A percentile compares a stretch with the other conserved stretches of the same genome.
phyloP scores from a whole-genome alignment of 495 filamentous ascomycete genomes.

The Neurospora sublineolata region DNA sequence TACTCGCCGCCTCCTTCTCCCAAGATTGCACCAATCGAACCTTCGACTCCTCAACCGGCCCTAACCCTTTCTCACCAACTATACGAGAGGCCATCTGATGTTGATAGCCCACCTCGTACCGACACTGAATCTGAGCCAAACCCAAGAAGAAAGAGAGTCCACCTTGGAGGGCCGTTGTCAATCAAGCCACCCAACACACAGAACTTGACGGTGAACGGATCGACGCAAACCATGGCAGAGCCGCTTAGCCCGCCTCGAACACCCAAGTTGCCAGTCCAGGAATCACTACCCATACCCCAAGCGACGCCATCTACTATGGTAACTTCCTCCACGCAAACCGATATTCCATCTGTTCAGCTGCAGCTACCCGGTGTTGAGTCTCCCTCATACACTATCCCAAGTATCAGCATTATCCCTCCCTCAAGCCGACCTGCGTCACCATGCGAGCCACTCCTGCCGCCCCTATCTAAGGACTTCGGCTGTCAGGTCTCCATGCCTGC shows the following conservation, averaged over 20 bases:
- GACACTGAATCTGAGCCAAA: slow-evolving; percentile 58
- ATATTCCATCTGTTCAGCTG: slow-evolving; percentile 23
- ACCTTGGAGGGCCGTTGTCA: slow-evolving; percentile 29
- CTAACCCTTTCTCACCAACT: slow-evolving; percentile 9
- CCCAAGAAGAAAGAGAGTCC: slow-evolving; percentile 55
- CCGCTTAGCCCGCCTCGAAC: slow-evolving; percentile 59
- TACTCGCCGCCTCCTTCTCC: slow-evolving; percentile 75
- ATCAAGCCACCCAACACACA: slow-evolving; percentile 23
- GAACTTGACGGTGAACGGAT: slow-evolving; percentile 54
- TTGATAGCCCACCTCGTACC: slow-evolving; percentile 30
- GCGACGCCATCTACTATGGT: slow-evolving; percentile 17
- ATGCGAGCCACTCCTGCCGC: slow-evolving; percentile 40
- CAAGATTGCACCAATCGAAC: slow-evolving; percentile 28
- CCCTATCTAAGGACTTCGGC: slow-evolving; percentile 43
- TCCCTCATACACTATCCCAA: slow-evolving; percentile 39
- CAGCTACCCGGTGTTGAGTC: slow-evolving; percentile 21
- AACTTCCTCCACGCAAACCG: slow-evolving; percentile 65
- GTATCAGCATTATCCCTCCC: slow-evolving; percentile 51
- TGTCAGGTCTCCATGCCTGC: slow-evolving; percentile 38
- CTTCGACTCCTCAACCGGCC: slow-evolving; percentile 29
- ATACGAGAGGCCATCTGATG: slow-evolving; percentile 23
- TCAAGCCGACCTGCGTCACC: slow-evolving; percentile 42
- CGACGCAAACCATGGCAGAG: slow-evolving; percentile 59
- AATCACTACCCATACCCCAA: slow-evolving; percentile 11
- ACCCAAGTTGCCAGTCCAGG: slow-evolving; percentile 39